Percentiles rank a stretch among this genome's conserved stretches.
Evolutionary conservation across 2,329 filamentous ascomycete genomes (phyloP).

Genomic region (Diaporthe vaccinii): DNA sequence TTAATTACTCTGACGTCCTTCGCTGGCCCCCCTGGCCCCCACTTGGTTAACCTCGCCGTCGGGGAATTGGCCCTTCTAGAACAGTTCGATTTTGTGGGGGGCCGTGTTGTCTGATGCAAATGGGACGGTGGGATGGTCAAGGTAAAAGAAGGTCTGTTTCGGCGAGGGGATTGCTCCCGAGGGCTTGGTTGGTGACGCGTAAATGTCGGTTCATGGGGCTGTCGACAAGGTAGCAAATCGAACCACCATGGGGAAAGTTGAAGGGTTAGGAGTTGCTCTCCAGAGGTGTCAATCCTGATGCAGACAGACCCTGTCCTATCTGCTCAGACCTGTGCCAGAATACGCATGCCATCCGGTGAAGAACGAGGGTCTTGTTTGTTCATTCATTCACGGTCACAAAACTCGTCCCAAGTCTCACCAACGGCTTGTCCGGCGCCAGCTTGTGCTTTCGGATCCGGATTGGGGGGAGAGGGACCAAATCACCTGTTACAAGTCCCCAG

Average conservation of each 20-base stretch:
- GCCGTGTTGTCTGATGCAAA: background rate
- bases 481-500: constrained; percentile 11
- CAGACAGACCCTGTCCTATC: background rate
- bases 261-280: background rate
- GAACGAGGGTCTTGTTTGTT: background rate
- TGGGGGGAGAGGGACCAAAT: background rate
- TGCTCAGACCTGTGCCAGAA: background rate
- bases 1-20: constrained; percentile 19
- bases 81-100: constrained; percentile 3
- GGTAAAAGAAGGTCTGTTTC: background rate
- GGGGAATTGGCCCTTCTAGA: constrained; percentile 28
- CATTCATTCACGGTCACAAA: constrained; percentile 7
- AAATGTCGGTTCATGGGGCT: background rate
- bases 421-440: background rate
- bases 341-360: background rate
- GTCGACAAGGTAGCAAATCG: background rate
- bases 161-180: background rate
- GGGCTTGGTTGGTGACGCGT: background rate
- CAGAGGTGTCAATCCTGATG: background rate
- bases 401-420: background rate
- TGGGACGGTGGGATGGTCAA: background rate
- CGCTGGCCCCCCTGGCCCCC: background rate
- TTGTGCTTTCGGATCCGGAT: constrained; percentile 19
- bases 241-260: background rate
- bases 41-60: background rate